Evolutionary conservation across 129 eudicot genomes (phyloP), one percentile per base, ranked within the genome.

Genomic region (Glebionis coronaria): DNA sequence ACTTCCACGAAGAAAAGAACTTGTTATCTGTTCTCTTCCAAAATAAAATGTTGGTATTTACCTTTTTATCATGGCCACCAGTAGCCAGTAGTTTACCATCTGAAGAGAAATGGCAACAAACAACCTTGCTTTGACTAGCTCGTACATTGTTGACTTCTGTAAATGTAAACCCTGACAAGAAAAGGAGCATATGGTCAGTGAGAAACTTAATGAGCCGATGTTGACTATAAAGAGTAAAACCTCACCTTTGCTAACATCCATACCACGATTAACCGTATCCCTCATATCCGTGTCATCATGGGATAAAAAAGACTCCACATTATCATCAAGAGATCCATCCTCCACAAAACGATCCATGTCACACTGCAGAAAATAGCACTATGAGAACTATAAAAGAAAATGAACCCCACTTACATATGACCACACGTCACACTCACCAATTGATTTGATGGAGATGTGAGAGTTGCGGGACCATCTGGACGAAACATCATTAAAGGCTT

Each of bases 21-120:
- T 35, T 35, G 42, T 35, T 6, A 35, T 35, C 10, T 6, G 42
- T 35, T 35, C 42, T 9, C 42, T 35, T 35, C 9, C 42, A 35
- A 35, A 35, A 35, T 6, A 6, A 35, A 35, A 35, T 35, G 42
- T 35, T 35, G 42, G 42, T 10, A 56, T 49, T 73, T 58, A 81
- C 99, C 99, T 94, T 94, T 73, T 89, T 90, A 76, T 94, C 99
- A 57, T 94, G 99, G 56, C 99, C 97, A 14, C 97, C 99, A 72
- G 82, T 89, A 28, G 99, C 99, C 76, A 94, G 97, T 72, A 94
- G 71, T 76, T 94, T 94, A 29, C 99, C 99, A 73, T 94, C 99
- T 14, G 97, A 79, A 28, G 99, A 94, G 78, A 94, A 94, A 80
- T 90, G 97, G 79, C 99, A 94, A 72, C 99, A 94, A 23, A 73